Evolutionary conservation across 2,329 filamentous ascomycete genomes (phyloP).

Genomic region (Cladophialophora psammophila): DNA sequence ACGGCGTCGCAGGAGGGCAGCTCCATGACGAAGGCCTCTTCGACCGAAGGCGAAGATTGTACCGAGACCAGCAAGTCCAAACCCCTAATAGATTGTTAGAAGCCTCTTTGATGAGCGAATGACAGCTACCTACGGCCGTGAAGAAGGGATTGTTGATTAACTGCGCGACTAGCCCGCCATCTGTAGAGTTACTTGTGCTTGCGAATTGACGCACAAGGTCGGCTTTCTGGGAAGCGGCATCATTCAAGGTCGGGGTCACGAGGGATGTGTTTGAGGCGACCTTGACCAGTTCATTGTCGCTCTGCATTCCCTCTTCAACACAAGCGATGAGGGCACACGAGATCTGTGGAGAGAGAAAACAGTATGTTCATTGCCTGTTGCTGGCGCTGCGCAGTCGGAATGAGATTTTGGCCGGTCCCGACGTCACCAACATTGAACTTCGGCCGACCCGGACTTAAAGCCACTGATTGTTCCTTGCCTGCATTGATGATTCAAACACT

Average conservation of each 20-base stretch:
- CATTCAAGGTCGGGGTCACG: conserved; percentile 12
- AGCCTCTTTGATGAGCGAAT: background rate
- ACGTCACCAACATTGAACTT: background rate
- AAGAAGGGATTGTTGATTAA: conserved; percentile 59
- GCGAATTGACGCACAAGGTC: conserved; percentile 37
- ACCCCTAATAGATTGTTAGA: conserved; percentile 61
- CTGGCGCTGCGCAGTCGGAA: background rate
- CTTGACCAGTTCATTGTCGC: conserved; percentile 34
- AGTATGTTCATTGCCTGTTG: background rate
- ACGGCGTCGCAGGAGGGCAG: conserved; percentile 78
- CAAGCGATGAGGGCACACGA: background rate
- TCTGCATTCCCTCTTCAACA: conserved; percentile 32
- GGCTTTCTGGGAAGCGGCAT: conserved; percentile 29
- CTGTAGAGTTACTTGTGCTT: conserved; percentile 40
- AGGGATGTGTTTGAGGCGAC: conserved; percentile 28
- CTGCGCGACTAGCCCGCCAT: conserved; percentile 54
- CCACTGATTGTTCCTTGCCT: background rate
- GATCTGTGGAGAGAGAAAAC: background rate
- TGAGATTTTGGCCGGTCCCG: background rate
- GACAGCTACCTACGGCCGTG: conserved; percentile 52
- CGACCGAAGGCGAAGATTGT: conserved; percentile 82
- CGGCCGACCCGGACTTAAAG: background rate
- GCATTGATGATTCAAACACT: background rate
- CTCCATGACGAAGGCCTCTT: conserved; percentile 74
- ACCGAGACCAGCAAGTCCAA: conserved; percentile 89